Base-by-base conservation (phyloP, 2,329 filamentous ascomycete species). In the Aspergillus ustus region DNA sequence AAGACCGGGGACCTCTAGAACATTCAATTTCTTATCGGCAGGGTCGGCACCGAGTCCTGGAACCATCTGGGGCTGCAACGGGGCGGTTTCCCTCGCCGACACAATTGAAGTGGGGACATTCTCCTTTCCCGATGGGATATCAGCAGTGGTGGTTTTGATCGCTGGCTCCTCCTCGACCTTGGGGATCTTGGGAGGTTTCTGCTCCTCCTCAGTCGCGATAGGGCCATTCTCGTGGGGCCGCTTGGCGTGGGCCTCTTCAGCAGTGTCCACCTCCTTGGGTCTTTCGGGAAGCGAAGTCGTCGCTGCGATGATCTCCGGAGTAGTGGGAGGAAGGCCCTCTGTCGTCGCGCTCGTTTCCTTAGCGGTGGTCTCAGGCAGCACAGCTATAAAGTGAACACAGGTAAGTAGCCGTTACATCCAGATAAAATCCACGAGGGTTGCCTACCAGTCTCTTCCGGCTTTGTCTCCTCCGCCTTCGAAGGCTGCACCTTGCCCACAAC, bases 191-290 rank as follows among this genome's bases (percentile, higher is more conserved):
- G 67, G 66, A 34, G 74, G 75, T 64, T 75, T 73, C 53, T 68
- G 60, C 34, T 67, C 66, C 20, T 77, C 72, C 44, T 74, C 71
- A 51, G 66, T 70, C 20, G 67, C 63, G 61, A 74, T 70, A 50
- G 71, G 60, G 43, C 71, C 71, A 53, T 66, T 74, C 66, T 77
- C 75, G 54, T 76, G 73, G n/a, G 75, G 72, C 25, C 75, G 73
- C 71, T 77, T 77, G 37, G 61, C 50, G 45, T 76, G 72, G 9
- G 64, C 60, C 22, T 66, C 54, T 17, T 57, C 69, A 17, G 67
- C 57, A 51, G 31, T 63, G 50, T 74, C 69, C 34, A 43, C 58
- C 55, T 44, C 57, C 29, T 69, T 69, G 20, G 62, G 64, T 29
- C 66, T 66, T 50, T 69, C 66, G 8, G 68, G 66, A 4, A 70